Percentiles rank a stretch among this genome's conserved stretches.
Conservation (phyloP, 2,329 filamentous ascomycete species). For the Arthroderma sp. region DNA sequence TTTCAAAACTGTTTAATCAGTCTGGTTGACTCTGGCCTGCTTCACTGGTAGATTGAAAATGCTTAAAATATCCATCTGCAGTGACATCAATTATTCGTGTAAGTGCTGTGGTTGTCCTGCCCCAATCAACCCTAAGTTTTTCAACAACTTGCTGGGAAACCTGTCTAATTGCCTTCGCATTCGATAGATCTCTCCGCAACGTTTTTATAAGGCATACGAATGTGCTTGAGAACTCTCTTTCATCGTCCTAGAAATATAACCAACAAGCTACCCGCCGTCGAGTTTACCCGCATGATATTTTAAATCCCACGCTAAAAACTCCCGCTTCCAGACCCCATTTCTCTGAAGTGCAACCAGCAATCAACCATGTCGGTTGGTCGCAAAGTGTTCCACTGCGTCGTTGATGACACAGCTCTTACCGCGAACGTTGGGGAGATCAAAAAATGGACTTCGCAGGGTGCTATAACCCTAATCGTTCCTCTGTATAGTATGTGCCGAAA, state of each 20-base stretch:
- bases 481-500: slow-evolving; percentile 34
- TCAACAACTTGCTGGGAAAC: no score
- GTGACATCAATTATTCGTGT: slow-evolving; percentile 17
- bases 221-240: slow-evolving; percentile 1
- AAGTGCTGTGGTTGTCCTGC: slow-evolving; percentile 10
- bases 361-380: slow-evolving; percentile 27
- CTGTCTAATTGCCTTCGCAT: background rate
- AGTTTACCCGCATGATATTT: slow-evolving; percentile 1
- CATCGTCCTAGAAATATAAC: background rate
- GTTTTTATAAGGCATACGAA: slow-evolving; percentile 2
- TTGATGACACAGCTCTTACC: slow-evolving; percentile 40
- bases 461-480: slow-evolving; percentile 38
- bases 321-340: background rate
- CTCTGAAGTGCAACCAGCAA: background rate
- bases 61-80: slow-evolving; percentile 17
- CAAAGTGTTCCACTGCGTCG: slow-evolving; percentile 39
- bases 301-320: background rate
- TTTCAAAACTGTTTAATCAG: background rate
- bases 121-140: no score
- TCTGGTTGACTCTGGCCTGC: slow-evolving; percentile 8
- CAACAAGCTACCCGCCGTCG: background rate
- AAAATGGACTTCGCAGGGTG: slow-evolving; percentile 37
- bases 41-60: slow-evolving; percentile 17
- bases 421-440: slow-evolving; percentile 41
- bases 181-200: background rate